phyloP scores from a whole-genome alignment of 2,329 filamentous ascomycete species.

The Alternaria sp. region DNA sequence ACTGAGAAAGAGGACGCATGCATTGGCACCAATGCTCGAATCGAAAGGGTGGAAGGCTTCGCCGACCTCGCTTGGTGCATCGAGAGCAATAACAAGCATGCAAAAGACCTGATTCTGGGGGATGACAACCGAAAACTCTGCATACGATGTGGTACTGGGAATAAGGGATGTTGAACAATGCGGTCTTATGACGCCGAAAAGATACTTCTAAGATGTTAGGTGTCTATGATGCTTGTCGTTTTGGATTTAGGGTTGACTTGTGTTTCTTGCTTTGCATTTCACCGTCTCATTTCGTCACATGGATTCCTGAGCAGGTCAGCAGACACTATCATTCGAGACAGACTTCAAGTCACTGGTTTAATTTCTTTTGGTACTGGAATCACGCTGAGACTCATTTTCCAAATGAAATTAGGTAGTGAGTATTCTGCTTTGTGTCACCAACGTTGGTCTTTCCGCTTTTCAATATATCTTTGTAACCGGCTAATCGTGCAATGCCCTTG shows the following conservation, averaged over 20 bases:
- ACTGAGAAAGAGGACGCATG: neutral
- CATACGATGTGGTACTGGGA: slow-evolving; percentile 7
- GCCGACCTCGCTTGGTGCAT: slow-evolving; percentile 4
- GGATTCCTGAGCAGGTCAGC: neutral
- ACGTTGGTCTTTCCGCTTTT: too few relatives aligned
- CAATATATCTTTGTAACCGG: too few relatives aligned
- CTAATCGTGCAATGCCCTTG: too few relatives aligned
- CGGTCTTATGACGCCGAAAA: neutral
- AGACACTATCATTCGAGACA: neutral
- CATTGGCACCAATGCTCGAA: neutral
- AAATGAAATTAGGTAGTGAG: neutral
- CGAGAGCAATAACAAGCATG: neutral
- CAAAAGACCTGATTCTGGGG: slow-evolving; percentile 9
- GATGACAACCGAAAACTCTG: neutral
- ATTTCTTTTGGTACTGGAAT: neutral
- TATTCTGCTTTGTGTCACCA: too few relatives aligned
- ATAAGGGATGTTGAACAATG: slow-evolving; percentile 3
- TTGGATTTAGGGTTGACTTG: neutral
- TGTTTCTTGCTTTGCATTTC: neutral
- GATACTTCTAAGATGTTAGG: neutral
- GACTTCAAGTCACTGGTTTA: neutral
- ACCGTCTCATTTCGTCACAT: neutral
- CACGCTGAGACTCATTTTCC: neutral
- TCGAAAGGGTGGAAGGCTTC: slow-evolving; percentile 1
- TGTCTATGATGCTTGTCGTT: neutral